Evolutionary conservation across 2,329 filamentous ascomycete genomes (phyloP).

Genomic region (Penicillium griseofulvum): DNA sequence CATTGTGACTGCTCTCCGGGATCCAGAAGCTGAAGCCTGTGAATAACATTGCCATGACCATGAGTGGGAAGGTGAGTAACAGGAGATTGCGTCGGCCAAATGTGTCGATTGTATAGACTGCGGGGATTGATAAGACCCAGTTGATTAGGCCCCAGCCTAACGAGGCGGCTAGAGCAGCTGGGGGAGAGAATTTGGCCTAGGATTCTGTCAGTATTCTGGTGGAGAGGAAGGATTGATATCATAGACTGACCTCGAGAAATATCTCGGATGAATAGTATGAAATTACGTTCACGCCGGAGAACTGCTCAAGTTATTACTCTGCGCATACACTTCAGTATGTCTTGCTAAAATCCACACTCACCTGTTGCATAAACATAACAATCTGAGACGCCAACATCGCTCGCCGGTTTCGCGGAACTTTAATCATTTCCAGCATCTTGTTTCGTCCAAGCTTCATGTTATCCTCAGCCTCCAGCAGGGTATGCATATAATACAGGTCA

Average conservation of each 20-base stretch:
- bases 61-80: constrained; percentile 63
- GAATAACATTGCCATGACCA: constrained; percentile 54
- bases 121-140: constrained; percentile 63
- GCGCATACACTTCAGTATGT: background rate
- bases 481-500: constrained; percentile 48
- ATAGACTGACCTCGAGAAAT: constrained; percentile 41
- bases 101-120: constrained; percentile 65
- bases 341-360: constrained; percentile 18
- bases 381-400: constrained; percentile 60
- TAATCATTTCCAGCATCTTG: constrained; percentile 58
- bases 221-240: background rate
- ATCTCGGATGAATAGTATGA: constrained; percentile 63
- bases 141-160: constrained; percentile 63
- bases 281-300: constrained; percentile 54
- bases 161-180: constrained; percentile 55
- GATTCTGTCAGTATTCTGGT: background rate
- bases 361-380: constrained; percentile 68
- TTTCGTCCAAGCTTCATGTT: constrained; percentile 52
- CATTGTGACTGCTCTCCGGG: constrained; percentile 36
- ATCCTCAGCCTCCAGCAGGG: constrained; percentile 60
- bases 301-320: constrained; percentile 22
- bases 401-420: constrained; percentile 61
- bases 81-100: constrained; percentile 65
- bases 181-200: constrained; percentile 49
- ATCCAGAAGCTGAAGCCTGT: constrained; percentile 56